These are phyloP conservation scores for Nakazawaea siamensis DNA, from an alignment of 805 yeast species.

Conservation along the genomic window DNA sequence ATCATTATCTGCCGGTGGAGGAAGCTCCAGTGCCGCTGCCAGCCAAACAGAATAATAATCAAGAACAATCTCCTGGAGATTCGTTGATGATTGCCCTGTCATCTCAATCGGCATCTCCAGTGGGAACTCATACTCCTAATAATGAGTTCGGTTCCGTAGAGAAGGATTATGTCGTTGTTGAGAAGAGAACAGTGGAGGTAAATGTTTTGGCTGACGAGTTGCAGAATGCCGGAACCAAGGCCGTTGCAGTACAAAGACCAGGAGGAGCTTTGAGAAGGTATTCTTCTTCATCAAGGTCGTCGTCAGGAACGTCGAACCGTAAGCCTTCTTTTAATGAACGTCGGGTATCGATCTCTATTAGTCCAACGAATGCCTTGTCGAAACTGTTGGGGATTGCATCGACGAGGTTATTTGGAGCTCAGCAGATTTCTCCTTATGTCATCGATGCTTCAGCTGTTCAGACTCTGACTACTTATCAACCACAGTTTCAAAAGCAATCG, in stretches of 20 bases:
- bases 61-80: slow-evolving; percentile 13
- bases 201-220: slow-evolving; percentile 93
- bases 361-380: slow-evolving; percentile 83
- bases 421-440: slow-evolving; percentile 11
- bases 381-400: slow-evolving; percentile 82
- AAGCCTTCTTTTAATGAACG: slow-evolving; percentile 58
- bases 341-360: slow-evolving; percentile 58
- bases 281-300: slow-evolving; percentile 19
- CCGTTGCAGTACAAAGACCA: slow-evolving; percentile 25
- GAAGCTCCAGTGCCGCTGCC: background rate
- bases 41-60: slow-evolving; percentile 1
- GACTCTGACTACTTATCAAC: slow-evolving; percentile 12
- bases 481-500: slow-evolving; percentile 18
- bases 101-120: background rate
- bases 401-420: slow-evolving; percentile 68
- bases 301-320: slow-evolving; percentile 41
- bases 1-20: background rate
- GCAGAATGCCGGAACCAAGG: slow-evolving; percentile 53
- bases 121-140: background rate
- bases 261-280: slow-evolving; percentile 22
- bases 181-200: slow-evolving; percentile 90
- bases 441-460: slow-evolving; percentile 6
- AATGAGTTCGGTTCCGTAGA: slow-evolving; percentile 46
- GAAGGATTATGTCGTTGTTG: slow-evolving; percentile 89
- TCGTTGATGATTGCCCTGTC: slow-evolving; percentile 12